phyloP scores from a whole-genome alignment of 371 early-diverging fungal genomes.

The Lichtheimia ramosa region DNA sequence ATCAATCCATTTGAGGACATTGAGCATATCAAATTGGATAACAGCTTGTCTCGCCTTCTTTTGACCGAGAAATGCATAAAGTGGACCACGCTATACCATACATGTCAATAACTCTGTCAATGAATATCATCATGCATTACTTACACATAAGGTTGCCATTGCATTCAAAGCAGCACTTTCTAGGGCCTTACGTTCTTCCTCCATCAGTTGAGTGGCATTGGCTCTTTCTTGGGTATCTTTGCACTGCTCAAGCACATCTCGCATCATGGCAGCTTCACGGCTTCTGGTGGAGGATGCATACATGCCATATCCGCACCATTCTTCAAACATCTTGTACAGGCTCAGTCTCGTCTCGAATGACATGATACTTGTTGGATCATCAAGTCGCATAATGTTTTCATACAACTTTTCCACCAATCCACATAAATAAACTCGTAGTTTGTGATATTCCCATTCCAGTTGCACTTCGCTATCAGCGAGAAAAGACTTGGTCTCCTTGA shows the following conservation, averaged over 20 bases:
- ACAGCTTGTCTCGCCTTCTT: conserved; percentile 59
- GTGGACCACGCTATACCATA: conserved; percentile 56
- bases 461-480: conserved; percentile 72
- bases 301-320: conserved; percentile 91
- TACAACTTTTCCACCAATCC: conserved; percentile 84
- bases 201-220: conserved; percentile 63
- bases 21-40: conserved; percentile 56
- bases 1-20: conserved; percentile 67
- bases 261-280: conserved; percentile 76
- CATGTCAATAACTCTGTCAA: too few species aligned
- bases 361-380: conserved; percentile 56
- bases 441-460: conserved; percentile 86
- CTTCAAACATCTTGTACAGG: conserved; percentile 84
- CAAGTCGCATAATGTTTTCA: conserved; percentile 55
- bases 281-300: conserved; percentile 63
- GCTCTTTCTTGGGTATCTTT: conserved; percentile 73
- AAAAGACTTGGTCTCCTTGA: conserved; percentile 74
- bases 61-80: conserved; percentile 68
- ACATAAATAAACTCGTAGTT: conserved; percentile 85
- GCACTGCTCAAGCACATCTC: conserved; percentile 70
- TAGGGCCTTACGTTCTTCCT: conserved; percentile 74
- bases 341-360: conserved; percentile 78
- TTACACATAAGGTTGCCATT: conserved; percentile 86
- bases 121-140: conserved; percentile 14
- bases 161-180: conserved; percentile 82